Conservation (phyloP, 164 flowering plant genomes). For the Chloranthus sessilifolius region DNA sequence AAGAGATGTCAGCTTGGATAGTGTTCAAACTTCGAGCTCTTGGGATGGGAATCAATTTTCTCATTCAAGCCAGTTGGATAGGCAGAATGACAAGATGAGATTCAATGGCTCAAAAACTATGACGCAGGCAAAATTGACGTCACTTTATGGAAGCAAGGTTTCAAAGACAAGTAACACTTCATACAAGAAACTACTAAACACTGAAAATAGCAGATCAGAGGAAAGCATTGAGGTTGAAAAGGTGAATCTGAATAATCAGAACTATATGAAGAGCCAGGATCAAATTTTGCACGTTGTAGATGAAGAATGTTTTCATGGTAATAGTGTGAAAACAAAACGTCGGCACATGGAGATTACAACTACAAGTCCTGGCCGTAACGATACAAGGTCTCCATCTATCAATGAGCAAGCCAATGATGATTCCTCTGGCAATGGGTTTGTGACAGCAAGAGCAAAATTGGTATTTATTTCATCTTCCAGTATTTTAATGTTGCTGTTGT, state of each 20-base stretch:
- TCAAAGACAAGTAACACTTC: constrained; percentile 22
- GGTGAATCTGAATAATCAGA: constrained; percentile 17
- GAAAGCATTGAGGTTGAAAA: constrained; percentile 42
- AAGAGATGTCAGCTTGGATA: background rate
- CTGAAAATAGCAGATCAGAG: constrained; percentile 32
- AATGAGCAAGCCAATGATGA: constrained; percentile 47
- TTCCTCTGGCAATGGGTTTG: constrained; percentile 62
- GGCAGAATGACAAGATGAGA: constrained; percentile 26
- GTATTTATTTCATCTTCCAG: constrained; percentile 26
- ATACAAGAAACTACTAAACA: constrained; percentile 18
- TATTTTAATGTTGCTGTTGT: background rate
- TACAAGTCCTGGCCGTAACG: constrained; percentile 37
- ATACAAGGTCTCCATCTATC: constrained; percentile 39
- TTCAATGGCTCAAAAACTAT: constrained; percentile 39
- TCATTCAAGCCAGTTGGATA: constrained; percentile 33
- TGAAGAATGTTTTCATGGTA: constrained; percentile 40
- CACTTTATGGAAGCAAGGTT: constrained; percentile 42
- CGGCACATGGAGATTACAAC: constrained; percentile 35
- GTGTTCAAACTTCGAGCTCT: constrained; percentile 8
- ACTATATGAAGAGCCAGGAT: constrained; percentile 22
- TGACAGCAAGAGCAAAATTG: constrained; percentile 88
- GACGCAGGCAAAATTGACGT: constrained; percentile 52
- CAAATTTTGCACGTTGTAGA: constrained; percentile 34
- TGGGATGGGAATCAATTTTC: constrained; percentile 10
- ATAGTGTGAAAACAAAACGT: constrained; percentile 44